Evolutionary conservation across 768 basidiomycete species (phyloP).

Genomic region (Phanerodontia chrysosporium): DNA sequence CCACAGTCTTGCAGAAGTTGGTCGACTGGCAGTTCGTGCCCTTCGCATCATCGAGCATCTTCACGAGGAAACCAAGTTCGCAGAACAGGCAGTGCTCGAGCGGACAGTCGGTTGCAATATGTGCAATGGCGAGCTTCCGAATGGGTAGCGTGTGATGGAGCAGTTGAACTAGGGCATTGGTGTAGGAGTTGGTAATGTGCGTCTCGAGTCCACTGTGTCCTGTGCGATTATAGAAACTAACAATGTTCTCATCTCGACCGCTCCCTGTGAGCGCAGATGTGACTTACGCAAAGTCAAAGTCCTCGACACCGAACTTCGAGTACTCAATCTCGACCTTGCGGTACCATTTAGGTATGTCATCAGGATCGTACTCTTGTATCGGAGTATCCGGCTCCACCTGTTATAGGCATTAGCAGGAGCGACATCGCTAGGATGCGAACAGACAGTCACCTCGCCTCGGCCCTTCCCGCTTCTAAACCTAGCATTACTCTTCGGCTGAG

Average conservation of each 20-base stretch:
- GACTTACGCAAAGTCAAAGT: slow-evolving; percentile 93
- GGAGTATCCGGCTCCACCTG: slow-evolving; percentile 54
- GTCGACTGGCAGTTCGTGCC: slow-evolving; percentile 95
- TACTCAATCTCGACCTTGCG: slow-evolving; percentile 96
- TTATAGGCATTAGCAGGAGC: background rate
- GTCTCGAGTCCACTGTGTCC: slow-evolving; percentile 90
- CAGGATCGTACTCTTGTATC: slow-evolving; percentile 46
- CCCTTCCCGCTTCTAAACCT: slow-evolving; percentile 84
- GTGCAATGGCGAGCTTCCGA: slow-evolving; percentile 80
- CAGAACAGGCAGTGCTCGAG: slow-evolving; percentile 92
- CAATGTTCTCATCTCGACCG: background rate
- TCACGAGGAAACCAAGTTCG: slow-evolving; percentile 89
- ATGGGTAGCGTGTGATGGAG: slow-evolving; percentile 82
- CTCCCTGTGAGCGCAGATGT: background rate
- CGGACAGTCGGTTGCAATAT: slow-evolving; percentile 84
- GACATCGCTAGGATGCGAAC: background rate
- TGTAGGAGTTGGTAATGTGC: slow-evolving; percentile 96
- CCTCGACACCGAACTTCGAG: slow-evolving; percentile 96
- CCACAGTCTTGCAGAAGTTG: slow-evolving; percentile 94
- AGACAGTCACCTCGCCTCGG: slow-evolving; percentile 33
- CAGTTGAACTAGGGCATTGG: slow-evolving; percentile 86
- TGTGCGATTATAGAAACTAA: slow-evolving; percentile 92
- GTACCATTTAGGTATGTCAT: slow-evolving; percentile 75
- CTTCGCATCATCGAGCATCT: slow-evolving; percentile 93
- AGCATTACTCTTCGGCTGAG: slow-evolving; percentile 47